Percentiles rank a stretch among this genome's conserved stretches.
phyloP scores from a whole-genome alignment of 805 yeast genomes.

The Candida takata region DNA sequence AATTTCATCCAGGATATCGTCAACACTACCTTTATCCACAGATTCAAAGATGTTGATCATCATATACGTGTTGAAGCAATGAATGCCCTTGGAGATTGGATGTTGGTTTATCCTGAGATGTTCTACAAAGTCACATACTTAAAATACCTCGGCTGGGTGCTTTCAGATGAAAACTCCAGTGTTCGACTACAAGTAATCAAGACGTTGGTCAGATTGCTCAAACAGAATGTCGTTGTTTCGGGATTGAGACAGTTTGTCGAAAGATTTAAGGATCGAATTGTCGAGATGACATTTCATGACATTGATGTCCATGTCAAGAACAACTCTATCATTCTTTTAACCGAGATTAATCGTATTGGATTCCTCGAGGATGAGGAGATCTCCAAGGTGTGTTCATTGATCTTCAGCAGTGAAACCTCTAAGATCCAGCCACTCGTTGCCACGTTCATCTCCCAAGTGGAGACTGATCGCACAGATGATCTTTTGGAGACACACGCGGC shows the following conservation, averaged over 20 bases:
- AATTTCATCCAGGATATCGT: conserved; percentile 59
- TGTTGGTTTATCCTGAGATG: conserved; percentile 58
- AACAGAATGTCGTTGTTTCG: conserved; percentile 37
- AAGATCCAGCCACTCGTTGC: conserved; percentile 41
- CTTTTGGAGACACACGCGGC: conserved; percentile 29
- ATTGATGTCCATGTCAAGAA: conserved; percentile 48
- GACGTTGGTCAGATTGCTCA: conserved; percentile 44
- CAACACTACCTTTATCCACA: conserved; percentile 58
- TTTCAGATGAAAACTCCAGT: conserved; percentile 57
- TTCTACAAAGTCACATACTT: conserved; percentile 65
- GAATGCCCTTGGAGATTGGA: conserved; percentile 59
- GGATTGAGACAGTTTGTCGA: conserved; percentile 77
- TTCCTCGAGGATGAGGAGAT: conserved; percentile 57
- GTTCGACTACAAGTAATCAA: conserved; percentile 64
- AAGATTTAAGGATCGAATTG: conserved; percentile 56
- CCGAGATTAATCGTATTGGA: conserved; percentile 51
- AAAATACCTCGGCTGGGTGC: conserved; percentile 76
- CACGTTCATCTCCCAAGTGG: conserved; percentile 43
- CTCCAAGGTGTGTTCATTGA: conserved; percentile 32
- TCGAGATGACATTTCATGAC: conserved; percentile 56
- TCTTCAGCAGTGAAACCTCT: conserved; percentile 28
- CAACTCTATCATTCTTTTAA: conserved; percentile 43
- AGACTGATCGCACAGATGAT: conserved; percentile 32
- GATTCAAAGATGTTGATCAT: conserved; percentile 77
- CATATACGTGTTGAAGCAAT: conserved; percentile 66